Evolutionary conservation across 176 grass and related monocot species (phyloP), one percentile per base, ranked within the genome.

Genomic region (Ensete ventricosum): DNA sequence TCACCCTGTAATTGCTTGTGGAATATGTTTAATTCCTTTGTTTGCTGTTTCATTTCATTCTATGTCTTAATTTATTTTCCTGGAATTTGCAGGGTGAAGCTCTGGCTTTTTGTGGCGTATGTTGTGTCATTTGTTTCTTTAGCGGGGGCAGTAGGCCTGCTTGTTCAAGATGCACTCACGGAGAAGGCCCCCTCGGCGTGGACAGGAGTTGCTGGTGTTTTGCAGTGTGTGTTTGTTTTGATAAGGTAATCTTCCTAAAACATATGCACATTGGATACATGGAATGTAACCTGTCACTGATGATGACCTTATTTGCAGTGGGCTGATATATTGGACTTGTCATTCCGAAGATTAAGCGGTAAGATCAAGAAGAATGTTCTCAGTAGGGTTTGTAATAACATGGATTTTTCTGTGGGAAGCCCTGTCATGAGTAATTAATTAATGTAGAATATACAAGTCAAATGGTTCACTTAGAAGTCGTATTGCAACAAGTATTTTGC

Each of bases 81-180:
- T 51, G 68, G 8, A 88, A 78, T 87, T 81, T 70, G 69, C 84
- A 96, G 89, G 85, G 65, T 90, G 80, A 96, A 96, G 78, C 81
- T 96, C 53, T 96, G 92, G 89, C 92, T 96, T 73, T 96, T 96
- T 43, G 34, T 43, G 77, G 88, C 89, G 14, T 96, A 96, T 67
- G 76, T 96, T 67, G 89, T 96, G 10, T 96, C 92, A 51, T 96
- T 96, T 78, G 92, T 92, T 54, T 96, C 89, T 19, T 78, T 96
- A 64, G 87, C 92, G 0, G 89, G 78, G 20, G 34, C 89, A 1
- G 92, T 92, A 3, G 92, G 78, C 66, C 70, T 96, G 63, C 73
- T 92, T 73, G 76, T 92, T 65, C 87, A 88, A 80, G 92, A 96
- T 72, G 76, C 89, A 27, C 82, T 96, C 22, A 89, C 89, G 12